Conservation (phyloP, 2,329 filamentous ascomycete species). For the Trichoderma semiorbis region DNA sequence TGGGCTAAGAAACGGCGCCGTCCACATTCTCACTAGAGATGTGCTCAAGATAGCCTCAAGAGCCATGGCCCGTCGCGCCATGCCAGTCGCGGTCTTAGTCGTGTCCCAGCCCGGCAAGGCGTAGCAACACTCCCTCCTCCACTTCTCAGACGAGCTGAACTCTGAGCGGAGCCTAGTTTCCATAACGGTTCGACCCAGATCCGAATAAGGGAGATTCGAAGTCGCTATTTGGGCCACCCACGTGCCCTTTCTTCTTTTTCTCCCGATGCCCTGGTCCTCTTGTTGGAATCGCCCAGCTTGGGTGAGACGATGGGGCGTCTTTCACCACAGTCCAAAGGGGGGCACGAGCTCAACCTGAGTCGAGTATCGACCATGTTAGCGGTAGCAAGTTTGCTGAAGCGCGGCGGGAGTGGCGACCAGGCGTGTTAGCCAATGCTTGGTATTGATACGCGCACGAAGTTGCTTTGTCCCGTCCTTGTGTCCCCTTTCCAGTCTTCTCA, state of each 20-base stretch:
- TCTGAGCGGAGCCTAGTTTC: constrained; percentile 4
- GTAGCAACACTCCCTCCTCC: background rate
- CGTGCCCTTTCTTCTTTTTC: background rate
- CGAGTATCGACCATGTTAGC: background rate
- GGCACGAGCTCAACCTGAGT: background rate
- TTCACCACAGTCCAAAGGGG: background rate
- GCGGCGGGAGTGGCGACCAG: background rate
- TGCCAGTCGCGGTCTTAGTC: constrained; percentile 5
- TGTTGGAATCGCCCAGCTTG: background rate
- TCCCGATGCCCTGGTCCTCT: constrained; percentile 8
- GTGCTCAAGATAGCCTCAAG: constrained; percentile 8
- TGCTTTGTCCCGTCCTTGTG: background rate
- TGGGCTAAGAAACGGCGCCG: constrained; percentile 13
- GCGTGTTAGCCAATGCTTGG: background rate
- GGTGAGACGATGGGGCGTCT: background rate
- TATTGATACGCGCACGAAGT: background rate
- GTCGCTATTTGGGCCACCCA: background rate
- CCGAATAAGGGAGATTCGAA: constrained; percentile 5
- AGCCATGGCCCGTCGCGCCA: background rate
- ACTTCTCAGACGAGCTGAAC: background rate
- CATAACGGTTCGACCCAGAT: constrained; percentile 6
- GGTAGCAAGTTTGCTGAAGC: background rate
- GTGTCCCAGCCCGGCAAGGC: background rate
- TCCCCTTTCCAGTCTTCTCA: background rate
- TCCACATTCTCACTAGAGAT: background rate